Percentiles rank a stretch among this genome's conserved stretches.
Conservation (phyloP, 768 basidiomycete species). For the Amanita pseudoporphyria region DNA sequence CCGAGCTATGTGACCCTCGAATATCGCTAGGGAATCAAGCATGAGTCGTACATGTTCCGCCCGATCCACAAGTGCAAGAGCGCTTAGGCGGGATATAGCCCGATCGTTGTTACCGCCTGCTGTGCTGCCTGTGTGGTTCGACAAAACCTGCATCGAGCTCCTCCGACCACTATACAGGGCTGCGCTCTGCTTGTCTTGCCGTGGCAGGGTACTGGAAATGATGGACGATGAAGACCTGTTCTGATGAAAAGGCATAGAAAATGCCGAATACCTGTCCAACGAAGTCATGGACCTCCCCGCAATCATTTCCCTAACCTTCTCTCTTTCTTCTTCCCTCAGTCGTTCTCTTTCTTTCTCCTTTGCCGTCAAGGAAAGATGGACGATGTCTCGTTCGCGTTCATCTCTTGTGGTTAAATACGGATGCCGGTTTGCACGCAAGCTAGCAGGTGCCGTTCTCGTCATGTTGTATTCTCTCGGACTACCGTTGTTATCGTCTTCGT, state of each 20-base stretch:
- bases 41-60: slow-evolving; percentile 63
- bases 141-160: slow-evolving; percentile 9
- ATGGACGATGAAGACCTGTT: background rate
- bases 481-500: slow-evolving; percentile 6
- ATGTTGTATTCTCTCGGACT: background rate
- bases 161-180: slow-evolving; percentile 10
- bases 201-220: background rate
- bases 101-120: slow-evolving; percentile 11
- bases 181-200: slow-evolving; percentile 1
- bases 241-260: slow-evolving; percentile 2
- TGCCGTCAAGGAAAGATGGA: slow-evolving; percentile 8
- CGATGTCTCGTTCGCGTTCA: background rate
- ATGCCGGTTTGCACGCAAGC: background rate
- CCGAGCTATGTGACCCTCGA: slow-evolving; percentile 56
- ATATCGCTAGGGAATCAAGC: slow-evolving; percentile 58
- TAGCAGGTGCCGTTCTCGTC: slow-evolving; percentile 2
- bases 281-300: slow-evolving; percentile 8
- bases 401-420: slow-evolving; percentile 1
- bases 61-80: background rate
- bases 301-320: slow-evolving; percentile 13
- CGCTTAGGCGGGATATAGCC: slow-evolving; percentile 9
- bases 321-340: background rate
- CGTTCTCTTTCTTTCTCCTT: slow-evolving; percentile 3
- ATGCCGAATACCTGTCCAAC: background rate
- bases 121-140: slow-evolving; percentile 8